Base-by-base conservation (phyloP, 2,329 filamentous ascomycete genomes). In the Lasiodiplodia citricola region DNA sequence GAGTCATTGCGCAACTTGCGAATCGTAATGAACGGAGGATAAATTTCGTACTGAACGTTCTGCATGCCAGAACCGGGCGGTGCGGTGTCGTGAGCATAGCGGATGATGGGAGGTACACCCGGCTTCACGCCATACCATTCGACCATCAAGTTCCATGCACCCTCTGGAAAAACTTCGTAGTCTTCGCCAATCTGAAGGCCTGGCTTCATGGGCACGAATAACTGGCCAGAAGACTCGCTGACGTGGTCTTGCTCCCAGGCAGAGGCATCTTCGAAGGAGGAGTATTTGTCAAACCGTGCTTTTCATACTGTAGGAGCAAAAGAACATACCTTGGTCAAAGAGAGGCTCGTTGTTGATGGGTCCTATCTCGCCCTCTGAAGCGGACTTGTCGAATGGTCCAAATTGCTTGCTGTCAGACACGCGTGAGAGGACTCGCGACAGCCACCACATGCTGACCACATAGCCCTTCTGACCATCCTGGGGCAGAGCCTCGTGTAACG, bases 1-100 rank as follows among this genome's bases (percentile, higher is more conserved):
- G 87, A 87, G 10, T 80, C 78, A 73, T 84, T 85, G 77, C 90
- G 90, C 1, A 98, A 84, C 72, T 95, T 93, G 76, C 97, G 89
- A 70, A 98, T 85, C 1, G 90, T 93, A 78, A 97, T 92, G 54
- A 97, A 85, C 0, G 93, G 93, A 4, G 94, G 96, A 74, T 94
- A 89, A 51, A 93, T 84, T 80, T 98, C 96, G 78, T 91, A 97
- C 74, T 91, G 84, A 57, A 97, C 82, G 71, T 97, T 93, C 18
- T 81, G 80, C n/a, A 81, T 75, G 21, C 57, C 31, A 58, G 70
- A 74, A 31, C 85, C 85, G 51, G 87, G 86, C 1, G 85, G 83
- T 8, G 89, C 86, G 37, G 91, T 94, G 78, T 97, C 91, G 79
- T 95, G 91, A 47, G 92, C 94, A 72, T 87, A 87, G 69, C 96